phyloP scores from a whole-genome alignment of 139 green algal species.

The Chlorella vulgaris region DNA sequence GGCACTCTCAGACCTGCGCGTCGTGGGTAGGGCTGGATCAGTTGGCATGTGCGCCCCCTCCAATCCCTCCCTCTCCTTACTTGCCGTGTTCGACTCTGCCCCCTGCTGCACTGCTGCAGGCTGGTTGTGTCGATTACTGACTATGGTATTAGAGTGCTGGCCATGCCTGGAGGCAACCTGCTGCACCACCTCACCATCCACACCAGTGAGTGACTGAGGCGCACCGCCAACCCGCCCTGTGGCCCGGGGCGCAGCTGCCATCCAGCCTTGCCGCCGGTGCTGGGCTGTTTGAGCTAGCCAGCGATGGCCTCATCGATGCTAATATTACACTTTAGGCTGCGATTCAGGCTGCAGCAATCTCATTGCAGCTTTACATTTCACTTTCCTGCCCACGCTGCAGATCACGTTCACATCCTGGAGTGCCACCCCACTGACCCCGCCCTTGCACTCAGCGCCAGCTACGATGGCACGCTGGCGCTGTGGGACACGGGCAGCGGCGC shows the following conservation, averaged over 20 bases:
- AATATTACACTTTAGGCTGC: not conserved
- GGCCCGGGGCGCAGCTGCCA: too few species aligned
- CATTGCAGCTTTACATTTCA: not conserved
- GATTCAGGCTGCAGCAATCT: not conserved
- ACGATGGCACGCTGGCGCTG: slow-evolving; percentile 72
- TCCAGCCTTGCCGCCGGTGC: too few species aligned
- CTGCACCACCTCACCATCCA: slow-evolving; percentile 58
- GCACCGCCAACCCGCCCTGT: too few species aligned
- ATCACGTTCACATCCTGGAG: slow-evolving; percentile 69
- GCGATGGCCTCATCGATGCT: not conserved
- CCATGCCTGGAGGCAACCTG: slow-evolving; percentile 29
- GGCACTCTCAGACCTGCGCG: too few species aligned
- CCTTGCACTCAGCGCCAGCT: slow-evolving; percentile 71
- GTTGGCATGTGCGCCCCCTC: not conserved
- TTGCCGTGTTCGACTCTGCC: not conserved
- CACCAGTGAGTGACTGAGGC: slow-evolving; percentile 26
- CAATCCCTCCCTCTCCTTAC: not conserved
- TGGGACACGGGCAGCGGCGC: slow-evolving; percentile 64
- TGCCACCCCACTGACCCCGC: slow-evolving; percentile 67
- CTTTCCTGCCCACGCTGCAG: not conserved
- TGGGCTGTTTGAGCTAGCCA: too few species aligned
- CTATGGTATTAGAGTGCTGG: slow-evolving; percentile 63
- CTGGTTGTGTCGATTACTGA: slow-evolving; percentile 64
- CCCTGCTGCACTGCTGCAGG: too few species aligned
- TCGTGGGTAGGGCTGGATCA: too few species aligned